These are phyloP conservation scores for Malus hybrid DNA, from an alignment of 331 rosid genomes.

Conservation along the genomic window DNA sequence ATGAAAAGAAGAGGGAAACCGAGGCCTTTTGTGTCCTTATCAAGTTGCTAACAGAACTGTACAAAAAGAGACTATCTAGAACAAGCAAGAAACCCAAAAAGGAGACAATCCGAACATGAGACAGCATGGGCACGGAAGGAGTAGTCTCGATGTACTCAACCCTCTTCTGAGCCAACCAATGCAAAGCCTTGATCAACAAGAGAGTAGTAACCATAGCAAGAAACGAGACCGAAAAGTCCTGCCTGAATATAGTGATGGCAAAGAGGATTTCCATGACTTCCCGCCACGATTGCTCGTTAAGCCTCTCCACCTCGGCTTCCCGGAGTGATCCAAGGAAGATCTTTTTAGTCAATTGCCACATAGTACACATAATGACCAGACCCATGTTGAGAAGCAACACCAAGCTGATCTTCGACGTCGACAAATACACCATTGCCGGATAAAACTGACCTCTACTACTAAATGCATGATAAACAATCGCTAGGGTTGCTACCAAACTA, in stretches of 20 bases:
- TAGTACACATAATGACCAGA: slow-evolving; percentile 67
- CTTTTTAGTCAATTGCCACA: slow-evolving; percentile 82
- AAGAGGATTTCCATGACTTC: slow-evolving; percentile 97
- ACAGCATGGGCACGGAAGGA: slow-evolving; percentile 65
- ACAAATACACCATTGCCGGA: slow-evolving; percentile 91
- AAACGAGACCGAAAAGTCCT: slow-evolving; percentile 89
- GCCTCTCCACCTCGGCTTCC: slow-evolving; percentile 97
- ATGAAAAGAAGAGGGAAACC: slow-evolving; percentile 83
- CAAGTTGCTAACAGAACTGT: slow-evolving; percentile 54
- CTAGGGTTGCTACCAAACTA: slow-evolving; percentile 77
- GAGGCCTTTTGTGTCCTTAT: slow-evolving; percentile 67
- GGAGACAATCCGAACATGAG: slow-evolving; percentile 89
- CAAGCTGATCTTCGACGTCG: slow-evolving; percentile 92
- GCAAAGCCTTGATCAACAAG: slow-evolving; percentile 81
- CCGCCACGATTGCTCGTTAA: slow-evolving; percentile 97
- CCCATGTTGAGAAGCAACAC: slow-evolving; percentile 96
- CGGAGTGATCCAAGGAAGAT: slow-evolving; percentile 82
- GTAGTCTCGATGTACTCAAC: slow-evolving; percentile 98
- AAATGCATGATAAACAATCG: slow-evolving; percentile 83
- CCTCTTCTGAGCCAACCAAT: slow-evolving; percentile 98
- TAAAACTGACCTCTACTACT: slow-evolving; percentile 92
- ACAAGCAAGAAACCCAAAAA: slow-evolving; percentile 85
- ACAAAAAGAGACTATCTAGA: slow-evolving; percentile 69
- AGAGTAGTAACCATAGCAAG: slow-evolving; percentile 87
- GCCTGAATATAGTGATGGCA: slow-evolving; percentile 92